Conservation (phyloP, 306 rosid species). For the Cucurbita argyrosperma region DNA sequence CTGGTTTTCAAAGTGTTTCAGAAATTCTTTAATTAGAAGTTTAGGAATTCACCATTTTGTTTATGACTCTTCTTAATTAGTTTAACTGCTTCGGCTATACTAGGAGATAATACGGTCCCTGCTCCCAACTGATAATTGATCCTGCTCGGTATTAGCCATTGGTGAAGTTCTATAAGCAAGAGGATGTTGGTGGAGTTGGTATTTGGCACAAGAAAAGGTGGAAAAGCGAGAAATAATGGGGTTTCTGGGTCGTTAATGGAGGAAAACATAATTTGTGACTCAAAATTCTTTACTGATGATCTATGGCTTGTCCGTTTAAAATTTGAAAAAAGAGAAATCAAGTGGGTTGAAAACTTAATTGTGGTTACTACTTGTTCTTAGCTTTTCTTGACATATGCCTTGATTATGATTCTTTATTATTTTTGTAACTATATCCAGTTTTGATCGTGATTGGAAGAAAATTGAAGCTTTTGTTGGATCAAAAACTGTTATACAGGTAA, state of each 20-base stretch:
- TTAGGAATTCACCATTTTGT: neutral
- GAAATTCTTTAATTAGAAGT: neutral
- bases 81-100: neutral
- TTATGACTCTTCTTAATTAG: neutral
- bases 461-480: conserved; percentile 96
- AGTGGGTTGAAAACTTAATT: neutral
- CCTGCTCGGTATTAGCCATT: neutral
- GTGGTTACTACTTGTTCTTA: neutral
- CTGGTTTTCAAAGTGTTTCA: neutral
- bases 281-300: neutral
- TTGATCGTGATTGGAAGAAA: conserved; percentile 99
- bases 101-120: neutral
- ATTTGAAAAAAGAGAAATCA: neutral
- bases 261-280: neutral
- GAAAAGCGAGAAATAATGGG: neutral
- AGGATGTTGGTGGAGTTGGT: neutral
- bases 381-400: neutral
- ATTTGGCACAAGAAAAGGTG: neutral
- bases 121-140: neutral
- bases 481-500: conserved; percentile 92
- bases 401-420: neutral
- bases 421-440: conserved; percentile 28
- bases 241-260: neutral
- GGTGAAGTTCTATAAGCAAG: neutral
- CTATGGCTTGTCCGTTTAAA: neutral